A percentile compares a stretch with the other conserved stretches of the same genome.
Evolutionary conservation across 2,329 filamentous ascomycete species (phyloP).

Genomic region (Talaromyces sp.): DNA sequence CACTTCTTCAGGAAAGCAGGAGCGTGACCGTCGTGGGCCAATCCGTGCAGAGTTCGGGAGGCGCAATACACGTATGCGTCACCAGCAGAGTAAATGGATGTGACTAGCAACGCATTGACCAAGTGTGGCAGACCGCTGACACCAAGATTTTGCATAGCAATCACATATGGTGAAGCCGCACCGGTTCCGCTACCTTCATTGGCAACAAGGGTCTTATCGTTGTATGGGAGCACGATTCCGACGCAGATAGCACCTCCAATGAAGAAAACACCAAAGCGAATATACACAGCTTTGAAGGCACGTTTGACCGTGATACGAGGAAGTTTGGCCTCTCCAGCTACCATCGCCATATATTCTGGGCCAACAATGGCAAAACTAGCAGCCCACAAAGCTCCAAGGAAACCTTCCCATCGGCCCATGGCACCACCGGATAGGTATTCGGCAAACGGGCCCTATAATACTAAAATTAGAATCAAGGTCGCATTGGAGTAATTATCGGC

Average conservation of each 20-base stretch:
- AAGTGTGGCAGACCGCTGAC: conserved; percentile 65
- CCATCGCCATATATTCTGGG: conserved; percentile 57
- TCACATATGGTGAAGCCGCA: conserved; percentile 64
- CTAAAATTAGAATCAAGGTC: not conserved
- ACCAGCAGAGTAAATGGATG: conserved; percentile 65
- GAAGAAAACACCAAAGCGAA: conserved; percentile 72
- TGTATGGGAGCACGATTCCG: conserved; percentile 65
- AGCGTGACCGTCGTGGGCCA: conserved; percentile 66
- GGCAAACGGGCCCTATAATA: conserved; percentile 58
- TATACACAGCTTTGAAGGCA: conserved; percentile 73
- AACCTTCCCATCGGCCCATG: conserved; percentile 53
- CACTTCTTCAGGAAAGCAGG: conserved; percentile 33
- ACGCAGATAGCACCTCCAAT: conserved; percentile 67
- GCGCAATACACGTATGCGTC: conserved; percentile 68
- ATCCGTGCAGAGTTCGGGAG: conserved; percentile 64
- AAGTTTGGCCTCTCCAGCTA: conserved; percentile 61
- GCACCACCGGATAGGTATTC: conserved; percentile 59
- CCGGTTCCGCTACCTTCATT: conserved; percentile 57
- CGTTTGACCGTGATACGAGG: conserved; percentile 65
- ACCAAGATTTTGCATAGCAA: conserved; percentile 63
- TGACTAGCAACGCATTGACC: conserved; percentile 69
- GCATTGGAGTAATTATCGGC: not conserved
- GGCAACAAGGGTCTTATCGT: conserved; percentile 56
- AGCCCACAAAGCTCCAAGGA: conserved; percentile 69
- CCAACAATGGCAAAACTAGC: conserved; percentile 63